Evolutionary conservation across 768 basidiomycete species (phyloP), one percentile per base, ranked within the genome.

Genomic region (Hydnum rufescens): DNA sequence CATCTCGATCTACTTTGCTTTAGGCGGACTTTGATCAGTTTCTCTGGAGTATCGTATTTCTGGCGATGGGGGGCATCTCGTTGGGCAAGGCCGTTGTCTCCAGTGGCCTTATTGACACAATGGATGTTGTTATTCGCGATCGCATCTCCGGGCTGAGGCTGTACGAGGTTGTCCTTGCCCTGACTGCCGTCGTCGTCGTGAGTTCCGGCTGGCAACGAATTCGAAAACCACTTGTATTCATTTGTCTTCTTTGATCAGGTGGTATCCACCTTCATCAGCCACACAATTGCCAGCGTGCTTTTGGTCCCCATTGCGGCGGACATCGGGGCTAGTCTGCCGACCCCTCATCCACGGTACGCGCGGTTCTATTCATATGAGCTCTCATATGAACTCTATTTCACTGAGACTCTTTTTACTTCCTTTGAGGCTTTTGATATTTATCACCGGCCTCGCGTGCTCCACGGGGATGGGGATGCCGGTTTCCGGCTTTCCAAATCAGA

Each of bases 391-490:
- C 44, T 47, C 13, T 28, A 26, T 1, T 47, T 13, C 16, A 13
- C 26, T 47, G 44, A 8, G 13, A 16, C 25, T 28, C 13, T 47
- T 25, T 16, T 13, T 47, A 8, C 13, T 28, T 16, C 16, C 26
- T 47, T 25, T 74, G 42, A 81, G 88, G 58, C 67, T 97, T 5
- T 76, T 99, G 57, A 84, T 97, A 60, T 93, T 99, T 68, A 74
- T 90, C 58, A 95, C 90, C 31, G 89, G 76, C 13, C 70, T 96
- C 55, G 82, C 95, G 49, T 96, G 93, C 63, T 92, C 88, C 2
- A 71, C 87, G 3, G 95, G 93, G 1, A 99, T 99, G 95, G 93
- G 88, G 6, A 85, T 97, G 75, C 92, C 93, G 2, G 90, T 97
- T 34, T 90, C 87, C 56, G 95, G 95, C n/a, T 99, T 97, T 71